phyloP scores from a whole-genome alignment of 176 grass and related monocot genomes.

The Phoenix roebelenii region DNA sequence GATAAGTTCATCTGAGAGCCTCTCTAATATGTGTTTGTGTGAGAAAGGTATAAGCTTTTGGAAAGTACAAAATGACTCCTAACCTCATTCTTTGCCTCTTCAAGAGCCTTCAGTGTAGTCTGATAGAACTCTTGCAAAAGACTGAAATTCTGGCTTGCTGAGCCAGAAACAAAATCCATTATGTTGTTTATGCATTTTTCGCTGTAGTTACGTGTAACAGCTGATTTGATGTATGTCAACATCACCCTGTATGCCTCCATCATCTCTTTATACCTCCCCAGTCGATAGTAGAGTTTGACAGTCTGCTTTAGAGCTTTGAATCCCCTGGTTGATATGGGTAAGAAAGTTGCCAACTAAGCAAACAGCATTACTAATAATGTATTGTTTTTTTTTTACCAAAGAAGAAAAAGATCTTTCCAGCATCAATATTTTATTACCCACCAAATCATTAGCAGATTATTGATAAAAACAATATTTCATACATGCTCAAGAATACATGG shows the following conservation, averaged over 20 bases:
- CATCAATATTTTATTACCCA: too few relatives aligned
- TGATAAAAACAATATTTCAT: too few relatives aligned
- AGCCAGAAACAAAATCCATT: constrained; percentile 99
- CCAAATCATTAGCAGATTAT: too few relatives aligned
- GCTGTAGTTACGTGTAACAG: constrained; percentile 95
- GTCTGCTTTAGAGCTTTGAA: constrained; percentile 99
- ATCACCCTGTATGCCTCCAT: constrained; percentile 97
- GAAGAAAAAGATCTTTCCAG: too few relatives aligned
- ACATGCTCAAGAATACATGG: too few relatives aligned
- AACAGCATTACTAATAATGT: too few relatives aligned
- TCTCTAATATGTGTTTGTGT: too few relatives aligned
- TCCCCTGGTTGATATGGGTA: constrained; percentile 42
- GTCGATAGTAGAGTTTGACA: constrained; percentile 96
- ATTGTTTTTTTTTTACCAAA: too few relatives aligned
- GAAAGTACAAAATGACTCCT: too few relatives aligned
- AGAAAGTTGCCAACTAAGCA: too few relatives aligned
- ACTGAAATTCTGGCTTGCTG: constrained; percentile 87
- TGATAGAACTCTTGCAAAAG: constrained; percentile 97
- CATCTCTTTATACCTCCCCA: constrained; percentile 94
- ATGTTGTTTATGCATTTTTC: constrained; percentile 99
- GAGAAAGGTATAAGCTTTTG: too few relatives aligned
- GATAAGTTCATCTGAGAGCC: too few relatives aligned
- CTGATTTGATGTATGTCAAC: constrained; percentile 96
- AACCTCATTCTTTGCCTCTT: constrained; percentile 97
- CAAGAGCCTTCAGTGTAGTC: constrained; percentile 88